Evolutionary conservation across 768 basidiomycete species (phyloP), one percentile per base, ranked within the genome.

Genomic region (Dentipellis sp.): DNA sequence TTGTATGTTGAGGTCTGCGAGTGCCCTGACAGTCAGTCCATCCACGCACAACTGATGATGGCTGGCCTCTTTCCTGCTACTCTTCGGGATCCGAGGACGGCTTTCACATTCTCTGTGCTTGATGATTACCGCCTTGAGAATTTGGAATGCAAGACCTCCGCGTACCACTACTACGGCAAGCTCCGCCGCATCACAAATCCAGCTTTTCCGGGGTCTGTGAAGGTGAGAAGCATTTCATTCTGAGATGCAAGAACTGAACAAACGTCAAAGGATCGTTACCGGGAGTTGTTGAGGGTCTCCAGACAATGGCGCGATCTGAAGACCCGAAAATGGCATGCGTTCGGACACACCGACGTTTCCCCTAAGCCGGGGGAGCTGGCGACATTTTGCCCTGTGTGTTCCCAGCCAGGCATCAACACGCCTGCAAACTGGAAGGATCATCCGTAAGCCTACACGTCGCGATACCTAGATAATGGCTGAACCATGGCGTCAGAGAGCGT

Each of bases 331-430:
- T 38, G 37, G 37, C 14, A 8, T 14, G 37, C 9, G 9, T 8
- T 38, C 9, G 37, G 9, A 8, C 37, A 38, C 14, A 14, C 9
- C 2, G 7, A 23, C 16, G 53, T 21, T 4, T 10, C 53, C 12
- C 3, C 40, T 7, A 12, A 12, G 6, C 52, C 29, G 1, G 56
- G 50, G 1, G 37, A 12, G 2, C 29, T 59, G 3, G 58, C 39
- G 2, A 22, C 38, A 10, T 5, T 5, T 4, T 59, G 58, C 29
- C 48, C 58, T 4, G 40, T 50, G 1, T 59, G 58, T 52, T 50
- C 58, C 16, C 54, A 52, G 40, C 58, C 58, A 1, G 54, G 35
- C 4, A 7, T 59, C 29, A 59, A 59, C 35, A 36, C 52, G 2
- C 58, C 58, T 1, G 6, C 19, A 2, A 49, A 37, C 17, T 59